Evolutionary conservation across 495 filamentous ascomycete species (phyloP), one percentile per base, ranked within the genome.

Genomic region (Terfezia boudieri): DNA sequence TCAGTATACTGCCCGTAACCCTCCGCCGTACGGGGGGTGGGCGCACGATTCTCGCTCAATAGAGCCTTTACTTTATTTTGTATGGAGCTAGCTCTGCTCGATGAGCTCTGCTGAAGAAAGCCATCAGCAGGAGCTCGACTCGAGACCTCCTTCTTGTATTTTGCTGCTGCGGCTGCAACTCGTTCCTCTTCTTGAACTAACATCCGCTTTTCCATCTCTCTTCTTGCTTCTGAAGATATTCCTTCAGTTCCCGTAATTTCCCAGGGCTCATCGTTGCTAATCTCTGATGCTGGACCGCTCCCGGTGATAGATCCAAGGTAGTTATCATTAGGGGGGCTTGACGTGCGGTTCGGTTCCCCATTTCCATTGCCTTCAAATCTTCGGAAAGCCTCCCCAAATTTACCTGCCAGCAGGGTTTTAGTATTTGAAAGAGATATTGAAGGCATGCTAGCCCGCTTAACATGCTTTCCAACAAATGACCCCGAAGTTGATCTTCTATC

Each of bases 341-440:
- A 23, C 64, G 66, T 37, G 66, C 69, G 16, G 67, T 67, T 23
- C 60, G 64, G 37, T 35, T 65, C 51, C 8, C 54, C 50, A 32
- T 2, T 32, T 32, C 72, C 71, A 59, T 66, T 59, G 16, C 72
- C 74, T 64, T 98, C 90, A 60, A 98, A 98, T 6, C 84, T 76
- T 58, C 88, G 82, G 71, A 98, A 96, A 4, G 92, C 89, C 53
- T 95, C 92, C 2, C 92, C 87, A 67, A 98, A 95, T 65, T 83
- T 86, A 8, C 88, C 85, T 26, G 81, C 81, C 23, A 98, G 73
- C 41, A 94, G 75, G n/a, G 76, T 84, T 67, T 93, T 94, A 54
- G 84, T 82, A 35, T 83, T 82, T 0, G 63, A 59, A 12, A 82
- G 70, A 4, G 83, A 80, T 35, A 90, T 71, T 1, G 80, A 86